Base-by-base conservation (phyloP, 805 yeast genomes). In the Candida suzukii region DNA sequence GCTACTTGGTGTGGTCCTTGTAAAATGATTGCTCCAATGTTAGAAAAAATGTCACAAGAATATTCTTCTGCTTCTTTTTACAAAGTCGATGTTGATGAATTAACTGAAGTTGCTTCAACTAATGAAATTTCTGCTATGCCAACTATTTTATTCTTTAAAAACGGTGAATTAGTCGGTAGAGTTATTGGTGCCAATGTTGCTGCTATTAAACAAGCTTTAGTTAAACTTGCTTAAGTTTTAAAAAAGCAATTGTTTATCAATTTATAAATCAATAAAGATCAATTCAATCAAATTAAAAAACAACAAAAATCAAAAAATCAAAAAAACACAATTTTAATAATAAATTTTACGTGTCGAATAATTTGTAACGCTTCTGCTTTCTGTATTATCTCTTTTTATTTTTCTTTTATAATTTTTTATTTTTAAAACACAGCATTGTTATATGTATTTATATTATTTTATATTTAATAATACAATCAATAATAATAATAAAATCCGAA, bases 1-100 rank as follows among this genome's bases (percentile, higher is more conserved):
- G 98, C 98, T 56, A 80, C 90, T 47, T 93, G 98, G 97, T 91
- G 99, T 68, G 97, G 97, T 54, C 98, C 99, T 47, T 91, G 99
- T 75, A 93, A 91, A 76, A 86, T 86, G 80, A 83, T 93, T 67
- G 90, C 96, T 42, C 99, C 99, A 54, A 70, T 87, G 70, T 70
- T 91, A 54, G 95, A 90, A 60, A 83, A 83, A 64, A 82, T 90
- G 58, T 70, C 88, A 34, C 63, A 66, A 37, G 77, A 80, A 63
- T 81, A 80, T 76, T 49, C 80, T 24, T 66, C 70, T 41, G 87
- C 83, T 53, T 76, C 73, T 53, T 91, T 93, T 76, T 73, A 76
- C 77, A 88, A 91, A 75, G 79, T 93, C 41, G 98, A 91, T 59
- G 95, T 90, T 48, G 98, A 93, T 61, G 80, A 80, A 63, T 73